phyloP scores from a whole-genome alignment of 2,329 filamentous ascomycete genomes.

The Didymella glomerata region DNA sequence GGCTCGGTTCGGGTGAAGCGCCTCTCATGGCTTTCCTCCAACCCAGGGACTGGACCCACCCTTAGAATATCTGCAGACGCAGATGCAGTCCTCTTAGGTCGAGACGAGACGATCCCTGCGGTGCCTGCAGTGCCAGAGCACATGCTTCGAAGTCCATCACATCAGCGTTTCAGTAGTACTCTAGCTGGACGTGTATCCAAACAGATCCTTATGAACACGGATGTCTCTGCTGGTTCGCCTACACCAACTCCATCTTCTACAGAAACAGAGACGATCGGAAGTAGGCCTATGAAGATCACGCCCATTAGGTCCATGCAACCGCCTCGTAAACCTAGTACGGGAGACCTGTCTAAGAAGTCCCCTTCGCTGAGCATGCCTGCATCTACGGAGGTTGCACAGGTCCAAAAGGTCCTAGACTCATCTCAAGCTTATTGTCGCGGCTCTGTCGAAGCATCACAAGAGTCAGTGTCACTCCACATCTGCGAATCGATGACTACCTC shows the following conservation, averaged over 20 bases:
- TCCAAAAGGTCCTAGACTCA: too few species aligned
- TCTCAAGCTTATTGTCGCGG: neutral
- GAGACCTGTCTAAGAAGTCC: neutral
- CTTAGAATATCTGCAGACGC: conserved; percentile 39
- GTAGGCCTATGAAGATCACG: conserved; percentile 17
- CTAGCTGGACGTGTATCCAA: conserved; percentile 24
- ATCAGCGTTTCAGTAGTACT: conserved; percentile 20
- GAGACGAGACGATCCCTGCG: conserved; percentile 13
- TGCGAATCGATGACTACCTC: neutral
- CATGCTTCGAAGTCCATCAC: neutral
- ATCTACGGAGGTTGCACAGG: neutral
- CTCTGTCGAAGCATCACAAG: neutral
- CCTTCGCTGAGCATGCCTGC: neutral
- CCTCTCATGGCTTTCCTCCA: conserved; percentile 29
- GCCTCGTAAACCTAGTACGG: conserved; percentile 24
- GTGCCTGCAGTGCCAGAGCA: conserved; percentile 20
- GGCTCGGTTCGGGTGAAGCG: conserved; percentile 30
- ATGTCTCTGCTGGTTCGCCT: conserved; percentile 14
- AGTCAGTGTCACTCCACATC: neutral
- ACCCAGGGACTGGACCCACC: conserved; percentile 27
- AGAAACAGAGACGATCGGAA: conserved; percentile 3
- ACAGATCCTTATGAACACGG: conserved; percentile 21
- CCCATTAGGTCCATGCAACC: conserved; percentile 39
- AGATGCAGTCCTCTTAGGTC: conserved; percentile 35
- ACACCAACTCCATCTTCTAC: conserved; percentile 17